These are phyloP conservation scores for Mycena vulgaris DNA, from an alignment of 768 basidiomycete genomes.

Conservation along the genomic window DNA sequence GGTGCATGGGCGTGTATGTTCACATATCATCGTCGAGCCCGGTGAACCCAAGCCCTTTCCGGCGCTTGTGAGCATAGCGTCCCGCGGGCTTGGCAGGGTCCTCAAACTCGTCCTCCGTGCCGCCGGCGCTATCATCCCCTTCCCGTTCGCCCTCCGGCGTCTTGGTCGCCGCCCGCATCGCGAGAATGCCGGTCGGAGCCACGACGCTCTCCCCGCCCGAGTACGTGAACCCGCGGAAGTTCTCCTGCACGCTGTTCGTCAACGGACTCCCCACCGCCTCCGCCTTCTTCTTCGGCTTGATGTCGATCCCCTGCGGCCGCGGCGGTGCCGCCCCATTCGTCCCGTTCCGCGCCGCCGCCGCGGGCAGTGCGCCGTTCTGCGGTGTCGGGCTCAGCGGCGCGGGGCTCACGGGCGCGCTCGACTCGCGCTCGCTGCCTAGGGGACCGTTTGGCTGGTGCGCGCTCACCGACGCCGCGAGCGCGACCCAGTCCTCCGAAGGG, in stretches of 20 bases:
- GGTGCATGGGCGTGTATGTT: slow-evolving; percentile 18
- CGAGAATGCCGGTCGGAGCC: slow-evolving; percentile 59
- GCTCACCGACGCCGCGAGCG: slow-evolving; percentile 46
- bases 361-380: slow-evolving; percentile 28
- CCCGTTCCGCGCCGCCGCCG: slow-evolving; percentile 31
- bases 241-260: slow-evolving; percentile 95
- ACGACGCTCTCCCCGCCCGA: slow-evolving; percentile 80
- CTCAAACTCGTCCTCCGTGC: slow-evolving; percentile 84
- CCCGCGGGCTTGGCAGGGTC: slow-evolving; percentile 76
- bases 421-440: slow-evolving; percentile 69
- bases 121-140: slow-evolving; percentile 67
- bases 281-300: slow-evolving; percentile 63
- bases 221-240: slow-evolving; percentile 96
- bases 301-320: slow-evolving; percentile 64
- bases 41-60: slow-evolving; percentile 63
- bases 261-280: slow-evolving; percentile 75
- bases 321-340: slow-evolving; percentile 38
- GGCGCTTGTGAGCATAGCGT: slow-evolving; percentile 73
- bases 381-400: slow-evolving; percentile 39
- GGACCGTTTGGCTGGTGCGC: slow-evolving; percentile 83
- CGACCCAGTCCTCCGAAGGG: slow-evolving; percentile 80
- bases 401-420: slow-evolving; percentile 31
- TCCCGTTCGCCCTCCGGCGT: slow-evolving; percentile 48
- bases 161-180: slow-evolving; percentile 40
- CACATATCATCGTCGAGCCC: slow-evolving; percentile 55